These are phyloP conservation scores for Nemania sp. DNA, from an alignment of 2,329 filamentous ascomycete species.

Conservation along the genomic window DNA sequence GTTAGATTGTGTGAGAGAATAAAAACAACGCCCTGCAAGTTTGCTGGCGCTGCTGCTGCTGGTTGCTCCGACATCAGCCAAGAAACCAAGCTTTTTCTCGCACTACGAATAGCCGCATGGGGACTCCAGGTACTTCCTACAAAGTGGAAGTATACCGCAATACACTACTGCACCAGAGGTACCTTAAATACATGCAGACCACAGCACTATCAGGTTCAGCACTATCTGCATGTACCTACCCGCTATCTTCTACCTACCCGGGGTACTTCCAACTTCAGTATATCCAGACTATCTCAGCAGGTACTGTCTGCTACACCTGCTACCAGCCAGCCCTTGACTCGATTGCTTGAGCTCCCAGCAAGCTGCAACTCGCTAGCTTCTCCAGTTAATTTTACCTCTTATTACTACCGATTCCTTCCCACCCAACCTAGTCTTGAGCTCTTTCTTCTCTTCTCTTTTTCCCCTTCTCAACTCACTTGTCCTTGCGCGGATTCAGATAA, in stretches of 20 bases:
- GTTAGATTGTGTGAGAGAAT: slow-evolving; percentile 8
- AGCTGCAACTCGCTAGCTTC: slow-evolving; percentile 19
- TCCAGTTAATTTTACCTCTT: slow-evolving; percentile 35
- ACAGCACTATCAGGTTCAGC: too few relatives aligned
- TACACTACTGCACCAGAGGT: not conserved
- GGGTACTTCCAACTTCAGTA: too few relatives aligned
- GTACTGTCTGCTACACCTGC: not conserved
- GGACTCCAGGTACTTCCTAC: not conserved
- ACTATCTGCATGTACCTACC: slow-evolving; percentile 7
- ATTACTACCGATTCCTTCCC: slow-evolving; percentile 36
- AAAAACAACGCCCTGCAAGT: slow-evolving; percentile 29
- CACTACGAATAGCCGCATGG: slow-evolving; percentile 10
- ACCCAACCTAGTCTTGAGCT: slow-evolving; percentile 31
- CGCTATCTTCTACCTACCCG: not conserved
- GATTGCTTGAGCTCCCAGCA: slow-evolving; percentile 22
- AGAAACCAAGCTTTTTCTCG: slow-evolving; percentile 36
- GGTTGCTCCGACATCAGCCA: slow-evolving; percentile 38
- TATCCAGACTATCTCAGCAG: too few relatives aligned
- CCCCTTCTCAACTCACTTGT: slow-evolving; percentile 41
- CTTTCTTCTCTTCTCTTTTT: slow-evolving; percentile 32
- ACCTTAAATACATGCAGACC: not conserved
- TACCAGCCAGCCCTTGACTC: slow-evolving; percentile 31
- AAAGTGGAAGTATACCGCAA: not conserved
- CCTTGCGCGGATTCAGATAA: slow-evolving; percentile 37
- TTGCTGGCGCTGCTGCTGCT: slow-evolving; percentile 34